phyloP scores from a whole-genome alignment of 441 rosid species.

The Populus hybrid region DNA sequence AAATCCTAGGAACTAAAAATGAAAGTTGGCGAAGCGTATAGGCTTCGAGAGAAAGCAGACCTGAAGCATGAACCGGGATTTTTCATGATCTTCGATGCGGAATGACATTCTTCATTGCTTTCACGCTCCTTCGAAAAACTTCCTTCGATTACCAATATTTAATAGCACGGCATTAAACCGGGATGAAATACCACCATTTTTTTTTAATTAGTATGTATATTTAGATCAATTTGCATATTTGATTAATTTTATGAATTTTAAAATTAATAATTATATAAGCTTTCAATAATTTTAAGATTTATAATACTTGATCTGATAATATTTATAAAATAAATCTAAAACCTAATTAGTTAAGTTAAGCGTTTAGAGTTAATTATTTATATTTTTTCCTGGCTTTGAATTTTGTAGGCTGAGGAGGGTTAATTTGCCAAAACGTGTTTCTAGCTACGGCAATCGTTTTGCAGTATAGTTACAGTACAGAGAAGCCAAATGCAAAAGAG shows the following conservation, averaged over 20 bases:
- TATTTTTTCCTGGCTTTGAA: no score
- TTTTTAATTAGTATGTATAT: accelerated
- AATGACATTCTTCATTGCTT: background rate
- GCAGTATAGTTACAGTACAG: background rate
- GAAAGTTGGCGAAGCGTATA: no score
- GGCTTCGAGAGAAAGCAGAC: no score
- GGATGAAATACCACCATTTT: background rate
- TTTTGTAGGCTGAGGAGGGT: background rate
- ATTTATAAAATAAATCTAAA: accelerated
- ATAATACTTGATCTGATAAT: accelerated
- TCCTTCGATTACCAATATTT: background rate
- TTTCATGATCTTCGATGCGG: background rate
- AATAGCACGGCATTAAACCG: background rate
- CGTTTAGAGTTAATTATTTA: no score
- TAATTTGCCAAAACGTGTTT: background rate
- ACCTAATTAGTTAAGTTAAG: accelerated
- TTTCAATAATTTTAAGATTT: accelerated
- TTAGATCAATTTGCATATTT: no score
- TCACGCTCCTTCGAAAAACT: background rate
- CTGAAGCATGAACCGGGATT: no score
- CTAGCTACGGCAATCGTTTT: background rate
- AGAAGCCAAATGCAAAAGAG: background rate
- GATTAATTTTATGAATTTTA: accelerated
- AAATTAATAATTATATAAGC: no score
- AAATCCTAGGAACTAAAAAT: no score